Evolutionary conservation across 2,329 filamentous ascomycete species (phyloP).

Genomic region (Aspergillus pseudoglaucus): DNA sequence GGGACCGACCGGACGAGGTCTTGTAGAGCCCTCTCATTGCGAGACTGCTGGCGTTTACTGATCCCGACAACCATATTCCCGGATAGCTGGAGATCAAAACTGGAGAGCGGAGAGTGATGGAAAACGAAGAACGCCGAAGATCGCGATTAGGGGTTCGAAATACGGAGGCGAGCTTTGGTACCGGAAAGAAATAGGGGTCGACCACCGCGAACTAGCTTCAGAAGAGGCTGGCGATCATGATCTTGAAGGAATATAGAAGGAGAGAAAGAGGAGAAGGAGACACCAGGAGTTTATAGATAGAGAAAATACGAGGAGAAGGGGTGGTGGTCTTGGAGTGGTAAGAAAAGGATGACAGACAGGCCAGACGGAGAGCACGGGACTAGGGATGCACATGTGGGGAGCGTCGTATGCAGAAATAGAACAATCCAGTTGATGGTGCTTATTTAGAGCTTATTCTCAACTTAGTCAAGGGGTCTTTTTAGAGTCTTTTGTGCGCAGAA

Average conservation of each 20-base stretch:
- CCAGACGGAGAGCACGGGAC: background rate
- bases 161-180: background rate
- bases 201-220: too few species aligned
- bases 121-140: background rate
- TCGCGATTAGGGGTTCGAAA: background rate
- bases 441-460: too few species aligned
- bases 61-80: conserved; percentile 62
- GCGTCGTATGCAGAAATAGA: background rate
- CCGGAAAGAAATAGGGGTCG: too few species aligned
- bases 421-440: background rate
- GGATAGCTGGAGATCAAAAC: background rate
- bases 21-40: conserved; percentile 87
- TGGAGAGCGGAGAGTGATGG: background rate
- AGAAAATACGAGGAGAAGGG: background rate
- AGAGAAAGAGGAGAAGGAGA: background rate
- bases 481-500: too few species aligned
- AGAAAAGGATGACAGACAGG: background rate
- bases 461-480: too few species aligned
- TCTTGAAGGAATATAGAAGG: background rate
- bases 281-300: background rate
- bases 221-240: too few species aligned
- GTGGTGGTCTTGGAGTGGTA: background rate
- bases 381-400: background rate
- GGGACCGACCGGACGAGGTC: conserved; percentile 78
- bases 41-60: conserved; percentile 95